Evolutionary conservation across 2,329 filamentous ascomycete genomes (phyloP).

Genomic region (Trichophyton equinum): DNA sequence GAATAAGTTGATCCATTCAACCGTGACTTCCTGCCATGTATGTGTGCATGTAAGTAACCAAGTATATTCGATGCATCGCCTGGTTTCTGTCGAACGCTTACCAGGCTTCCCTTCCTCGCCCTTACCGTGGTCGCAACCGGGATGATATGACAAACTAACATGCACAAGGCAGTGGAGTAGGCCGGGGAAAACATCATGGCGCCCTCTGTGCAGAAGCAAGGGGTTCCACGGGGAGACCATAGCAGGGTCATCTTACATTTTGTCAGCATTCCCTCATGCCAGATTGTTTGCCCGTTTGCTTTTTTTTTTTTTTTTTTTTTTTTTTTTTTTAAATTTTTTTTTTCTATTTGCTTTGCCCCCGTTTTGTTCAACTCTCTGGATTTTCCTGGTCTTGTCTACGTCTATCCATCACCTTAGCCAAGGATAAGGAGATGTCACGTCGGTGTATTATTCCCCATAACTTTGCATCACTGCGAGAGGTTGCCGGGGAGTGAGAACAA

Average conservation of each 20-base stretch:
- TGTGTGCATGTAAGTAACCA: neutral
- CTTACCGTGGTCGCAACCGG: neutral
- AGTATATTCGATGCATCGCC: neutral
- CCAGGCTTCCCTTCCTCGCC: neutral
- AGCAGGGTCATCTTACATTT: constrained; percentile 67
- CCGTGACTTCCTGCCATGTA: neutral
- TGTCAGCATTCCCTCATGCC: constrained; percentile 37
- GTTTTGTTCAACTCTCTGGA: neutral
- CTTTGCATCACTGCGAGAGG: neutral
- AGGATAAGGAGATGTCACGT: neutral
- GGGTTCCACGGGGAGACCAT: constrained; percentile 7
- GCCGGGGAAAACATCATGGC: constrained; percentile 34
- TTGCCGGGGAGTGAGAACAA: neutral
- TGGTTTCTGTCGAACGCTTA: neutral
- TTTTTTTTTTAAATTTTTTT: neutral
- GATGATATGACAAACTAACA: neutral
- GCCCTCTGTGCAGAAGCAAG: constrained; percentile 20
- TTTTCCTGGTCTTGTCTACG: neutral
- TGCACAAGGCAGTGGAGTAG: neutral
- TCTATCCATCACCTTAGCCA: neutral
- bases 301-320: neutral
- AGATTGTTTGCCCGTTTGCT: neutral
- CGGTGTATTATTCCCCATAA: neutral
- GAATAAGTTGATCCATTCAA: neutral
- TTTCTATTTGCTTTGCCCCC: constrained; percentile 1